Evolutionary conservation across 441 rosid species (phyloP).

Genomic region (Omphalea diandra): DNA sequence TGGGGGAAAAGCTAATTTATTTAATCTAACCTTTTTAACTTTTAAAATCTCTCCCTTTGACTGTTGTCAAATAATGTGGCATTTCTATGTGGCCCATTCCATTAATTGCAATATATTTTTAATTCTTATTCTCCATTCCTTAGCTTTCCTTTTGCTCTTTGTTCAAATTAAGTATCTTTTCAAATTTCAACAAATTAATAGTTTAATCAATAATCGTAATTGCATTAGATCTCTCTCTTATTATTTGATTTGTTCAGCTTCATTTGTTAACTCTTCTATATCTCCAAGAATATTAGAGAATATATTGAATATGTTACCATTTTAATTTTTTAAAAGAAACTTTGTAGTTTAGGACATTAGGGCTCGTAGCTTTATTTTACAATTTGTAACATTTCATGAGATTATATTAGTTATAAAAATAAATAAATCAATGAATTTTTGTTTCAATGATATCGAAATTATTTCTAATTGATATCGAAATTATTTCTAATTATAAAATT

Average conservation of each 20-base stretch:
- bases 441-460: too few species aligned
- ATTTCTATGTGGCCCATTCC: slow-evolving; percentile 34
- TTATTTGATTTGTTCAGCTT: slow-evolving; percentile 1
- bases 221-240: slow-evolving; percentile 24
- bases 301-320: slow-evolving; percentile 27
- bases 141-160: slow-evolving; percentile 30
- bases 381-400: background rate
- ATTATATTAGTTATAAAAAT: background rate
- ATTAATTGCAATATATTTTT: slow-evolving; percentile 27
- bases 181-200: slow-evolving; percentile 28
- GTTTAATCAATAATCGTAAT: slow-evolving; percentile 39
- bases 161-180: slow-evolving; percentile 33
- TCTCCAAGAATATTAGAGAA: slow-evolving; percentile 42
- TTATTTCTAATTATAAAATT: too few species aligned
- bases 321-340: slow-evolving; percentile 24
- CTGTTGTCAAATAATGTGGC: slow-evolving; percentile 36
- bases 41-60: slow-evolving; percentile 41
- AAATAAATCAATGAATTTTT: too few species aligned
- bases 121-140: slow-evolving; percentile 37
- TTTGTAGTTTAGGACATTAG: slow-evolving; percentile 5
- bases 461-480: too few species aligned
- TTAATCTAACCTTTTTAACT: slow-evolving; percentile 12
- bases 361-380: background rate
- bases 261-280: slow-evolving; percentile 31
- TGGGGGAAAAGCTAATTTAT: slow-evolving; percentile 22